Evolutionary conservation across 169 alveolate species (phyloP), one percentile per base, ranked within the genome.

Genomic region (Plasmodium inui): DNA sequence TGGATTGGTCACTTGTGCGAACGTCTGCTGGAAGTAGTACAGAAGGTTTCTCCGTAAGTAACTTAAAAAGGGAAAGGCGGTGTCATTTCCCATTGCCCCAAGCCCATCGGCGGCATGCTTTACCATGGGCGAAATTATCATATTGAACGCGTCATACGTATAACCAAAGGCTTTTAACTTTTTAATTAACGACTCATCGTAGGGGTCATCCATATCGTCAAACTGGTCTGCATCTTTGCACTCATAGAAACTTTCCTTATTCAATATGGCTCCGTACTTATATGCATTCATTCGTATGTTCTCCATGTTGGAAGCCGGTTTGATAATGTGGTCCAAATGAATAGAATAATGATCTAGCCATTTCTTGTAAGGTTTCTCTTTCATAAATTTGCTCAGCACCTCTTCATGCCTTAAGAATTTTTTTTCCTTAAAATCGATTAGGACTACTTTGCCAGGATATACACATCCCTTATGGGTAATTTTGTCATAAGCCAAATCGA

Each of bases 1-100:
- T 1, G 97, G 97, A 85, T 96, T 96, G 39, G 97, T 95, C 44
- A 93, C 97, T 92, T 96, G 96, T 30, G 97, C 95, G 55, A 95
- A 93, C 19, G 92, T 92, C 95, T 96, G 97, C 81, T 94, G 95
- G 93, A 96, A 96, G 93, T 89, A 96, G 85, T 96, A 96, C 67
- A 92, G 89, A 79, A 89, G 83, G 8, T 93, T 90, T n/a, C 96
- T 82, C 76, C 93, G 96, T 82, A 92, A 41, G 67, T 92, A 55
- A 50, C 96, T 93, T 90, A 93, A 80, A 26, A 94, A 91, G n/a
- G 95, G 95, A 71, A 88, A 84, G 8, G 96, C 94, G 72, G 94
- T 80, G 73, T 90, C 94, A 89, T 94, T 74, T 22, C 95, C 94
- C 95, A 91, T 94, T 5, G 96, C 67, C 8, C 95, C 94, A 28